Percentiles rank a stretch among this genome's conserved stretches.
Conservation (phyloP, 2,329 filamentous ascomycete species). For the Septoria petroselini region DNA sequence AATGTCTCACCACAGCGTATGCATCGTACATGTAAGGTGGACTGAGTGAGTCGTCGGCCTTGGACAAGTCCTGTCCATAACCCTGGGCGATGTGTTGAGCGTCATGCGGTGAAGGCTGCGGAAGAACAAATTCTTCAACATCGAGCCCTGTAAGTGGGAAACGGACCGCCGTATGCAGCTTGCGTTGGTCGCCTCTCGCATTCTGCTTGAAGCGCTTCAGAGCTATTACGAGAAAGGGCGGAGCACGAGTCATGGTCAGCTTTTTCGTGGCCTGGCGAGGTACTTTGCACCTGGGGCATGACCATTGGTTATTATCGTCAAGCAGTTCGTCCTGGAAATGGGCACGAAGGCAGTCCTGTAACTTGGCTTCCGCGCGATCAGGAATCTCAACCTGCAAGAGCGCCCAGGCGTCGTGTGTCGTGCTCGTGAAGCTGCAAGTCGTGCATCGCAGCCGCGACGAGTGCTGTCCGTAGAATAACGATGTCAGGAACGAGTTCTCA, state of each 20-base stretch:
- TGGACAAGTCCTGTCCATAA: constrained; percentile 36
- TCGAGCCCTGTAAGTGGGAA: constrained; percentile 73
- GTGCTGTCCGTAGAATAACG: constrained; percentile 72
- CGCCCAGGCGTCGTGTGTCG: constrained; percentile 68
- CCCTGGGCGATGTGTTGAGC: constrained; percentile 35
- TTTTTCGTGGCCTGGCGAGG: constrained; percentile 66
- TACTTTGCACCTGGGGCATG: constrained; percentile 71
- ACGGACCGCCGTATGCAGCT: constrained; percentile 67
- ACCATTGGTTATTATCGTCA: constrained; percentile 64
- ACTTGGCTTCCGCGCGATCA: constrained; percentile 57
- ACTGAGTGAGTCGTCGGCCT: constrained; percentile 40
- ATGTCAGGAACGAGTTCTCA: constrained; percentile 77
- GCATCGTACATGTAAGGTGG: constrained; percentile 74
- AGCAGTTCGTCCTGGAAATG: constrained; percentile 67
- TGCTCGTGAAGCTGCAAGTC: constrained; percentile 61
- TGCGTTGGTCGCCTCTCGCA: constrained; percentile 55
- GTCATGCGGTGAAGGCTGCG: constrained; percentile 41
- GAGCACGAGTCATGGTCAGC: constrained; percentile 72
- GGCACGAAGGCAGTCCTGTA: constrained; percentile 66
- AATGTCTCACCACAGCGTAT: constrained; percentile 79
- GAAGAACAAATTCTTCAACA: constrained; percentile 59
- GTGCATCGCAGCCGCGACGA: constrained; percentile 60
- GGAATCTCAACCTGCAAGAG: constrained; percentile 69
- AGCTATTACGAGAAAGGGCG: constrained; percentile 73
- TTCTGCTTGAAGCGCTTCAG: constrained; percentile 68